Evolutionary conservation across 345 rosid genomes (phyloP).

Genomic region (Limnanthes douglasii): DNA sequence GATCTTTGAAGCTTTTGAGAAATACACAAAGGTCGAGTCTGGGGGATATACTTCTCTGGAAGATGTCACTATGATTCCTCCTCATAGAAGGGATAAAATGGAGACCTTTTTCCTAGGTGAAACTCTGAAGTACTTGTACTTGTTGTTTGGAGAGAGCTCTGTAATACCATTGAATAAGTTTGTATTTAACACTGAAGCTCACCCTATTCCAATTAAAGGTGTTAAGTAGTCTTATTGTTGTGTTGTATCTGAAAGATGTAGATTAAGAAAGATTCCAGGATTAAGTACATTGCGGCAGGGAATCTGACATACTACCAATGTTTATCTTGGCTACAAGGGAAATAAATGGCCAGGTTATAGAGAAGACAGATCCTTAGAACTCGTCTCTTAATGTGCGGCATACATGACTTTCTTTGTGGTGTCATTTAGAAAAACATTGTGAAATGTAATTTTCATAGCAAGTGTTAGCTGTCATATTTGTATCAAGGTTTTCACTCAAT

Average conservation of each 20-base stretch:
- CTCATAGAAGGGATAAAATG: constrained; percentile 81
- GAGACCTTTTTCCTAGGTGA: constrained; percentile 91
- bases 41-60: constrained; percentile 83
- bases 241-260: constrained; percentile 1
- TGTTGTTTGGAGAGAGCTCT: constrained; percentile 71
- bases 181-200: constrained; percentile 92
- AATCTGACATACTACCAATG: not conserved
- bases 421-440: too few species aligned
- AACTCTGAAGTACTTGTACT: constrained; percentile 77
- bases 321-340: constrained; percentile 5
- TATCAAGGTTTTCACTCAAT: constrained; percentile 4
- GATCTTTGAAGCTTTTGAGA: constrained; percentile 89
- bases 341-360: not conserved
- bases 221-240: too few species aligned
- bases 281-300: not conserved
- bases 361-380: constrained; percentile 1
- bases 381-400: not conserved
- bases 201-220: constrained; percentile 67
- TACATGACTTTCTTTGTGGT: too few species aligned
- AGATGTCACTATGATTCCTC: constrained; percentile 73
- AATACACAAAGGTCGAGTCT: constrained; percentile 55
- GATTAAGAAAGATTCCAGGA: constrained; percentile 1
- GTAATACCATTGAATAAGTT: constrained; percentile 68
- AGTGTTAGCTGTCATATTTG: not conserved
- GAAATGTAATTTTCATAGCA: constrained; percentile 5